Evolutionary conservation across 495 filamentous ascomycete species (phyloP).

Genomic region (Copromyces sp.): DNA sequence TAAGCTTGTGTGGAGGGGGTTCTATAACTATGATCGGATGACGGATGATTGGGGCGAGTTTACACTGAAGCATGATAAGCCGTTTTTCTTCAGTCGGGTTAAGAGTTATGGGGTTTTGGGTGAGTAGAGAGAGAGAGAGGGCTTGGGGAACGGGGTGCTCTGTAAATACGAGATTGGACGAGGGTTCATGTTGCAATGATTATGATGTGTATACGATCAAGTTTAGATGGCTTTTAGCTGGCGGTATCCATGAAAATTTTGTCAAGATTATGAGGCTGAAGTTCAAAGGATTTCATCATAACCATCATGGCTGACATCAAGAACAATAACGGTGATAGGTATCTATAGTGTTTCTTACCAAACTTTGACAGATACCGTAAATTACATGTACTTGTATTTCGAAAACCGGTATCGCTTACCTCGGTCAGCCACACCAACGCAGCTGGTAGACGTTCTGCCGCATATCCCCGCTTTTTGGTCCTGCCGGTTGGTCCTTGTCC

Average conservation of each 20-base stretch:
- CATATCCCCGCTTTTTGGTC: not conserved
- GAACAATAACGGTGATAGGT: not conserved
- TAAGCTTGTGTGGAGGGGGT: slow-evolving; percentile 80
- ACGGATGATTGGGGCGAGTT: slow-evolving; percentile 91
- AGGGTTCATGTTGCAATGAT: not conserved
- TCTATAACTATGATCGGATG: slow-evolving; percentile 81
- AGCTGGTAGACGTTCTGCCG: not conserved
- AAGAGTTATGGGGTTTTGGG: slow-evolving; percentile 51
- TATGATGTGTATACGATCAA: not conserved
- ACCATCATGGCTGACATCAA: not conserved
- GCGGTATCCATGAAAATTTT: not conserved
- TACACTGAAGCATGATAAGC: slow-evolving; percentile 67
- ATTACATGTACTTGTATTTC: not conserved
- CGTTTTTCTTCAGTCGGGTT: slow-evolving; percentile 83
- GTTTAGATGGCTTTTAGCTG: not conserved
- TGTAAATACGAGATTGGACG: not conserved
- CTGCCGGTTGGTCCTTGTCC: not conserved
- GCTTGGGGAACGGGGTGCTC: not conserved
- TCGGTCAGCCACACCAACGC: not conserved
- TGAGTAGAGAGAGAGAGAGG: slow-evolving; percentile 1
- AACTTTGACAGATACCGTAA: not conserved
- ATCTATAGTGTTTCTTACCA: not conserved
- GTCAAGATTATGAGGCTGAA: not conserved
- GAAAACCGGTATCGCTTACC: not conserved
- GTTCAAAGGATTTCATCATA: not conserved